Evolutionary conservation across 495 filamentous ascomycete species (phyloP).

Genomic region (Thozetella sp.): DNA sequence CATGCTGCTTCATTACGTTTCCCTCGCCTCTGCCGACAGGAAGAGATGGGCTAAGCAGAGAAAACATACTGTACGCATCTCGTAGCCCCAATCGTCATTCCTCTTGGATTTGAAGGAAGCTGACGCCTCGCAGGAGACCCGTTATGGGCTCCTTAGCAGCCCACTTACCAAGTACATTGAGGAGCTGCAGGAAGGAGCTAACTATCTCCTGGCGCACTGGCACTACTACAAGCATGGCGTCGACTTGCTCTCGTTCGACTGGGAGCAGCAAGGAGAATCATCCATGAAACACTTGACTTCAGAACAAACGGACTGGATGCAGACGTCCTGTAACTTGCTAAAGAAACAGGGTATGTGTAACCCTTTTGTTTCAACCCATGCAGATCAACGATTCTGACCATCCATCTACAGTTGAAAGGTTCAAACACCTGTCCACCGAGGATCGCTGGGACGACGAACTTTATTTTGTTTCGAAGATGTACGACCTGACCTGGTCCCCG

Average conservation of each 20-base stretch:
- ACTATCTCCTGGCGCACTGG: slow-evolving; percentile 25
- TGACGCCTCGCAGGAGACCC: slow-evolving; percentile 16
- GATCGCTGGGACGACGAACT: slow-evolving; percentile 29
- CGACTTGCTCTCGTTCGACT: slow-evolving; percentile 20
- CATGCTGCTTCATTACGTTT: slow-evolving; percentile 25
- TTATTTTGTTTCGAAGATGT: slow-evolving; percentile 28
- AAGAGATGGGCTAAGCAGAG: slow-evolving; percentile 12
- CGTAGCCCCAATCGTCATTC: background rate
- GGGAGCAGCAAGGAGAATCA: slow-evolving; percentile 11
- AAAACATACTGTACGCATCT: slow-evolving; percentile 6
- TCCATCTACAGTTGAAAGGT: slow-evolving; percentile 9
- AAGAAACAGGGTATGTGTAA: slow-evolving; percentile 7
- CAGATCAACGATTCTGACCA: background rate
- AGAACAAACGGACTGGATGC: slow-evolving; percentile 15
- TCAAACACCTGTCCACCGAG: slow-evolving; percentile 12
- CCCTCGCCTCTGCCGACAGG: slow-evolving; percentile 17
- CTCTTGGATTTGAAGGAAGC: background rate
- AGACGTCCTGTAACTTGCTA: slow-evolving; percentile 9
- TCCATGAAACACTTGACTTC: slow-evolving; percentile 12
- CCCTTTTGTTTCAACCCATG: background rate
- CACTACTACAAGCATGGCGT: slow-evolving; percentile 22
- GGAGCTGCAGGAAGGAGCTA: slow-evolving; percentile 20
- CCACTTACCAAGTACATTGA: slow-evolving; percentile 21
- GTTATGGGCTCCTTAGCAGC: slow-evolving; percentile 17
- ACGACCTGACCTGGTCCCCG: slow-evolving; percentile 14